Evolutionary conservation across 1,139 yeast genomes (phyloP).

Genomic region (Kurtzmaniella natalensis): DNA sequence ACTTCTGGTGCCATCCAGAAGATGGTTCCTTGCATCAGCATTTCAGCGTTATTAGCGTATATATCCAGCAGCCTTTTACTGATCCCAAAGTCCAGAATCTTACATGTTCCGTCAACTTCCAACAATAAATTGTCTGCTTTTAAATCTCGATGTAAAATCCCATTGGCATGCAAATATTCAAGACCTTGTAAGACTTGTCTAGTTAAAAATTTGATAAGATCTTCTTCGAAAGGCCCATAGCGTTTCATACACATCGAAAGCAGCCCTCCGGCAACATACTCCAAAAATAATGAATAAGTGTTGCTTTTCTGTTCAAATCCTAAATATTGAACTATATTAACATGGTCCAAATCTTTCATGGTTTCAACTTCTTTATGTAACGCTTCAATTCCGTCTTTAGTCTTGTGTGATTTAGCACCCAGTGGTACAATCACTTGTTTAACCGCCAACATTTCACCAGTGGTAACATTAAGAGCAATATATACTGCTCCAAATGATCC

Average conservation of each 20-base stretch:
- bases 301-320: slow-evolving; percentile 81
- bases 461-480: slow-evolving; percentile 88
- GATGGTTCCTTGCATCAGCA: slow-evolving; percentile 98
- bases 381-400: slow-evolving; percentile 68
- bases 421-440: slow-evolving; percentile 82
- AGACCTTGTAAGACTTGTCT: slow-evolving; percentile 80
- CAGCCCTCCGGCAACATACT: slow-evolving; percentile 97
- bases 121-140: slow-evolving; percentile 90
- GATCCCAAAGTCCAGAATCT: slow-evolving; percentile 95
- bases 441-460: slow-evolving; percentile 98
- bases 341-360: slow-evolving; percentile 88
- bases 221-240: slow-evolving; percentile 83
- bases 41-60: slow-evolving; percentile 85
- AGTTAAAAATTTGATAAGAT: slow-evolving; percentile 66
- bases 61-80: slow-evolving; percentile 85
- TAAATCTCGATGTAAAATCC: slow-evolving; percentile 90
- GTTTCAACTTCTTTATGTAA: slow-evolving; percentile 89
- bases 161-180: slow-evolving; percentile 78
- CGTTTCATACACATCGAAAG: slow-evolving; percentile 81
- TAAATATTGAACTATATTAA: slow-evolving; percentile 89
- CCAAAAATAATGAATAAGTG: slow-evolving; percentile 81
- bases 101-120: slow-evolving; percentile 91
- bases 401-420: slow-evolving; percentile 26
- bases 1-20: slow-evolving; percentile 99
- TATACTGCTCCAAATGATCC: slow-evolving; percentile 98